A percentile compares a stretch with the other conserved stretches of the same genome.
Conservation (phyloP, 2,329 filamentous ascomycete genomes). For the Eurotiales sp. region DNA sequence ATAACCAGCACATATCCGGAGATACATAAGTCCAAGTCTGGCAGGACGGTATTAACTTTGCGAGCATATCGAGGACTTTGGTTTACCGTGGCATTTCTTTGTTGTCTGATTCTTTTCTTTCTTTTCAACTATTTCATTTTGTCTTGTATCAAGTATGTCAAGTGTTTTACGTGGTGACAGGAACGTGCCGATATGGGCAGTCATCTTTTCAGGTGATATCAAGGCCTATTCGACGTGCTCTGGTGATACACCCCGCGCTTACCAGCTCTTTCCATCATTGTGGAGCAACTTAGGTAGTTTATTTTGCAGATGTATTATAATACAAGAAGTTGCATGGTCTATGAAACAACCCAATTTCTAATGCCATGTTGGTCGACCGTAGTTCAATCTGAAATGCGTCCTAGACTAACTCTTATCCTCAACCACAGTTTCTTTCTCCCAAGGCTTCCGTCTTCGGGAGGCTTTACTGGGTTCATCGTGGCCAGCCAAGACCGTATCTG, state of each 20-base stretch:
- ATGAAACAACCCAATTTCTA: slow-evolving; percentile 1
- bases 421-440: slow-evolving; percentile 59
- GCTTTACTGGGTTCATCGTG: slow-evolving; percentile 58
- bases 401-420: background rate
- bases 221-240: background rate
- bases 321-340: slow-evolving; percentile 3
- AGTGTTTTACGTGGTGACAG: too few species aligned
- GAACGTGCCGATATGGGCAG: too few species aligned
- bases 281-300: slow-evolving; percentile 6
- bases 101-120: slow-evolving; percentile 11
- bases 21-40: slow-evolving; percentile 19
- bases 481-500: slow-evolving; percentile 70
- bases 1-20: slow-evolving; percentile 27
- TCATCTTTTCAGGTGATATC: background rate
- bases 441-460: slow-evolving; percentile 64
- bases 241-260: slow-evolving; percentile 1
- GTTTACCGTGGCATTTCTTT: slow-evolving; percentile 21
- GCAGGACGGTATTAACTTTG: slow-evolving; percentile 17
- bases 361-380: background rate
- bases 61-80: slow-evolving; percentile 24
- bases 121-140: slow-evolving; percentile 7
- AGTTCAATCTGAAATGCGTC: background rate
- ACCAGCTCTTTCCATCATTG: slow-evolving; percentile 3
- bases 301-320: slow-evolving; percentile 12
- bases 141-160: slow-evolving; percentile 1